Base-by-base conservation (phyloP, 768 basidiomycete species). In the Tulasnella sp. region DNA sequence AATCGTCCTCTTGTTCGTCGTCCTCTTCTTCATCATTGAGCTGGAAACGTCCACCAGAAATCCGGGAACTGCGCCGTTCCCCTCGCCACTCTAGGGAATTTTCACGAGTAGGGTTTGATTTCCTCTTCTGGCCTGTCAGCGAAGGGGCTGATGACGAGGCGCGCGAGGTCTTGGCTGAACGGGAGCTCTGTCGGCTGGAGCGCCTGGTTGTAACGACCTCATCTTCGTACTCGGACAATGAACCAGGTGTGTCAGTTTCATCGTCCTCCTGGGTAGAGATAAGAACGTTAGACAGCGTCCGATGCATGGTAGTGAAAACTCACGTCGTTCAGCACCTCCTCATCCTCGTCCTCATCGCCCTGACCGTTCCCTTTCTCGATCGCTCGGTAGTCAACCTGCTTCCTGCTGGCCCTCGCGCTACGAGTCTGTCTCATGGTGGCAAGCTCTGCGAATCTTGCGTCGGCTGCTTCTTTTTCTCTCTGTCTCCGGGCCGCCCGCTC, bases 381-480 rank as follows among this genome's bases (percentile, higher is more conserved):
- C 52, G 76, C 76, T 46, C 27, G n/a, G 27, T 77, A 77, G 56
- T 77, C 76, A 9, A 77, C 76, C 68, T 58, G 46, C 36, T 44
- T 56, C 56, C 58, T 77, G 31, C 46, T 16, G 21, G 48, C 21
- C 27, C 62, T 68, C 18, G 62, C n/a, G 46, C 46, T 77, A 16
- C 76, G 46, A n/a, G 76, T 77, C 27, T 77, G 58, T 31, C 76
- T 46, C 68, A 77, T 62, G 3, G 46, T 27, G 14, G 58, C 58
- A 62, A 77, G 76, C 36, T 77, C 76, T 42, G 52, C 76, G 24
- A 58, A 46, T 24, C 76, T 48, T 21, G 34, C 56, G 31, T 42
- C 48, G 21, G 58, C 95, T 85, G 86, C 86, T 80, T 34, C 27
- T 39, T 77, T 77, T 36, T 24, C 76, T 31, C 36, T 48, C 38